Conservation (phyloP, 1,284 basidiomycete genomes). For the Anthracocystis panici-leucophaei region DNA sequence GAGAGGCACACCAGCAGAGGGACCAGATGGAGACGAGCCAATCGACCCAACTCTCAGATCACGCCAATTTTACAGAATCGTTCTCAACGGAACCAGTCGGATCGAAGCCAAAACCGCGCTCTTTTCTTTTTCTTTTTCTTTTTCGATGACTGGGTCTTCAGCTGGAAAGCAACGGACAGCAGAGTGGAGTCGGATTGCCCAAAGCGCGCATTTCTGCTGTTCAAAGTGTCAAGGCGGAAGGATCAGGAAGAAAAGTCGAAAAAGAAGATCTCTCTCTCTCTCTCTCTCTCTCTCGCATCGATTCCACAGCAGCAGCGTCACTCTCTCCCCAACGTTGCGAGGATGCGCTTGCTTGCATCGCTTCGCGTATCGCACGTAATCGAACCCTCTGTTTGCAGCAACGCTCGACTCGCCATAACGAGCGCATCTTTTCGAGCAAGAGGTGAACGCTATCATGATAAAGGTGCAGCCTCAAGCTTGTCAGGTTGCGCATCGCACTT, state of each 20-base stretch:
- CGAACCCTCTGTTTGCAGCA: neutral
- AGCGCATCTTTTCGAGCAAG: neutral
- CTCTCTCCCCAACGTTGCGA: neutral
- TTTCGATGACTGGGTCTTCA: slow-evolving; percentile 6
- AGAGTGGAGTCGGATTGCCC: slow-evolving; percentile 11
- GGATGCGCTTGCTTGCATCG: no score
- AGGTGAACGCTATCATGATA: neutral
- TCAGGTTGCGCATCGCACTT: neutral
- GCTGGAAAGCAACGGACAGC: slow-evolving; percentile 10
- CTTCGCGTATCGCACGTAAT: slow-evolving; percentile 7
- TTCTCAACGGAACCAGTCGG: slow-evolving; percentile 16
- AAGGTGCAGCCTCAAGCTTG: neutral
- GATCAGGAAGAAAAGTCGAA: slow-evolving; percentile 16
- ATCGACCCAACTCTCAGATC: slow-evolving; percentile 17
- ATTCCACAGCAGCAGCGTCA: neutral
- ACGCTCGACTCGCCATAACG: neutral
- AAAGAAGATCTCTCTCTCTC: slow-evolving; percentile 6
- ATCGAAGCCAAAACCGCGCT: slow-evolving; percentile 10
- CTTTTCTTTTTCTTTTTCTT: neutral
- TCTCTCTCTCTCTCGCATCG: no score
- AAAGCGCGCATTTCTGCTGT: slow-evolving; percentile 14
- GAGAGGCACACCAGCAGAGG: slow-evolving; percentile 2
- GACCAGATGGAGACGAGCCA: neutral
- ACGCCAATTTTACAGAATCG: slow-evolving; percentile 4
- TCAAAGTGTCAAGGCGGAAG: neutral